Evolutionary conservation across 306 rosid species (phyloP), one percentile per base, ranked within the genome.

Genomic region (Rosa persica): DNA sequence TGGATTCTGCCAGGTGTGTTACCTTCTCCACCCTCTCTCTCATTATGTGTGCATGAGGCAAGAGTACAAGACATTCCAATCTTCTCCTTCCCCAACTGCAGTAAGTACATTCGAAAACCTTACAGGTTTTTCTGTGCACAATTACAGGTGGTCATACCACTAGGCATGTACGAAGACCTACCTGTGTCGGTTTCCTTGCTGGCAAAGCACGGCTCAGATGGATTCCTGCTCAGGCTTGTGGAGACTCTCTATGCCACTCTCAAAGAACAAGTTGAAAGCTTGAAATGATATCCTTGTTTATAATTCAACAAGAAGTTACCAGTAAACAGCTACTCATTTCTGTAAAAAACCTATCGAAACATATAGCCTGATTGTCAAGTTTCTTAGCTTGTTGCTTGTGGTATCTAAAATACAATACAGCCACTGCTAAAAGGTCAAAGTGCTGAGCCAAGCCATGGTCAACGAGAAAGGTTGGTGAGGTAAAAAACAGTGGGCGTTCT

Each of bases 1-100:
- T 34, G 98, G 98, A 76, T 88, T 91, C 78, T 93, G 98, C 81
- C 99, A 95, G 93, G 98, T 88, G 83, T 30, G 44, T 39, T 27
- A 57, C 20, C 62, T 79, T 73, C 8, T 73, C 52, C 42, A 47
- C 19, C 22, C 47, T 42, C 30, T 47, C 51, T 72, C 25, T 42
- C 15, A 39, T 55, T 23, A 2, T 17, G n/a, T 44, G 47, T 67
- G 54, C 67, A 54, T 83, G 38, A 42, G 1, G n/a, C 70, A 23
- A 5, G 34, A 27, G 13, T 67, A n/a, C 38, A 67, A 67, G 38
- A 19, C 69, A 13, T 73, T 16, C 15, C 36, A 42, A 43, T 51
- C 71, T 8, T 67, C 78, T 58, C 58, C 43, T 30, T 49, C n/a
- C 5, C 72, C 19, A 9, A 8, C 38, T 16, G 5, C 36, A 3